Conservation (phyloP, 2,329 filamentous ascomycete genomes). For the Amesomyces nigricolor region DNA sequence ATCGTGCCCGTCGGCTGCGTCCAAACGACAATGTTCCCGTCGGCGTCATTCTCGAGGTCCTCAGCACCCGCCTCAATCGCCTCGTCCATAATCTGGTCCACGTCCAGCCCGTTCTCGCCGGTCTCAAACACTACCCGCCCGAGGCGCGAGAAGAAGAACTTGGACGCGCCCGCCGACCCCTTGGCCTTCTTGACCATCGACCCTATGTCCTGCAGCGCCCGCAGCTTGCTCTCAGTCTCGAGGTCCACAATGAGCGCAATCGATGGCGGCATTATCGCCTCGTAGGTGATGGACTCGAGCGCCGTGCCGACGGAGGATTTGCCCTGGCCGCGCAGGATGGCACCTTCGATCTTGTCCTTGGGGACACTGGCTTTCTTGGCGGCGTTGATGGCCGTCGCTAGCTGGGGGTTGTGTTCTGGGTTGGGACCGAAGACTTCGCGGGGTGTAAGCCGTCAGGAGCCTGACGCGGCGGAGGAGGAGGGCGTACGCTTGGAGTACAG, state of each 20-base stretch:
- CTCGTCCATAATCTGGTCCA: conserved; percentile 72
- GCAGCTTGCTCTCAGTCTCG: conserved; percentile 74
- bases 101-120: conserved; percentile 46
- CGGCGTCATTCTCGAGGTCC: conserved; percentile 61
- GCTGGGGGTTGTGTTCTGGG: conserved; percentile 65
- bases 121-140: conserved; percentile 67
- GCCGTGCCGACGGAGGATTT: conserved; percentile 66
- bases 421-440: conserved; percentile 67
- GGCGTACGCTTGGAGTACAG: conserved; percentile 65
- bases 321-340: conserved; percentile 84
- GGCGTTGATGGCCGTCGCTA: conserved; percentile 64
- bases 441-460: conserved; percentile 17
- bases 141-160: conserved; percentile 78
- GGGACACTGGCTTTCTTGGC: conserved; percentile 84
- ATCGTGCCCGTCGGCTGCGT: conserved; percentile 62
- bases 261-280: conserved; percentile 72
- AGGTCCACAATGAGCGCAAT: conserved; percentile 78
- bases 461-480: background rate
- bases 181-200: conserved; percentile 64
- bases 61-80: conserved; percentile 80
- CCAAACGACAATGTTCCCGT: conserved; percentile 66
- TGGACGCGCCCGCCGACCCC: conserved; percentile 65
- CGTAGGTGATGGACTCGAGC: conserved; percentile 72
- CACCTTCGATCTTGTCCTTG: conserved; percentile 76
- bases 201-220: conserved; percentile 68